Base-by-base conservation (phyloP, 768 basidiomycete genomes). In the Mycena indigotica region DNA sequence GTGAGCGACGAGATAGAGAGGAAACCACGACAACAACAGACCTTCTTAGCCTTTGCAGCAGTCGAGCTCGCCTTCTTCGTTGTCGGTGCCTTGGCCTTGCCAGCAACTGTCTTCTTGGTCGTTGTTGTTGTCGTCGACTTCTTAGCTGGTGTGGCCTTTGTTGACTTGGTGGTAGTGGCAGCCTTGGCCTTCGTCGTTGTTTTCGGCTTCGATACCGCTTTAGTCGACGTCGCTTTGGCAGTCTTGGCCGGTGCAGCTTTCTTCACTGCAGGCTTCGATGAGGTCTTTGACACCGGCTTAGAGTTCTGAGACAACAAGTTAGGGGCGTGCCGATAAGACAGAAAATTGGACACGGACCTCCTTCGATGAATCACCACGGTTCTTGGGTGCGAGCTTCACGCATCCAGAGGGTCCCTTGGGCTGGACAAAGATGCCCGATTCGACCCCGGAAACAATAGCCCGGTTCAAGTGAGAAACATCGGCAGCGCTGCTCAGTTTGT, bases 381-480 rank as follows among this genome's bases (percentile, higher is more conserved):
- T 67, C 75, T 87, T 88, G 25, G 82, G 80, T 1, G 83, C 80
- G 10, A 87, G 77, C 74, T 86, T 87, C 61, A 89, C 83, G 66
- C 84, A 84, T 56, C 87, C 87, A n/a, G 83, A 81, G 4, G 79
- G 73, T 6, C 79, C 73, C 63, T 63, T 78, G 65, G 77, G 77
- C 29, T 77, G 66, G 2, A 71, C 54, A 44, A 78, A 78, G 24
- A 74, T 60, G 10, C 74, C 75, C 19, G 53, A 51, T 70, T 91
- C 88, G 29, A 82, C 81, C 52, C 92, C 92, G 53, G 76, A 73
- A 46, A 81, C 73, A 71, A 95, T 90, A 56, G 92, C 91, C 56
- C 82, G 83, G 67, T 84, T 84, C 68, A 95, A 78, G 72, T 89
- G 88, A 58, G 80, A 84, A 65, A 82, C 73, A 73, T 91, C 88